Base-by-base conservation (phyloP, 2,329 filamentous ascomycete genomes). In the Fusarium cicatricum region DNA sequence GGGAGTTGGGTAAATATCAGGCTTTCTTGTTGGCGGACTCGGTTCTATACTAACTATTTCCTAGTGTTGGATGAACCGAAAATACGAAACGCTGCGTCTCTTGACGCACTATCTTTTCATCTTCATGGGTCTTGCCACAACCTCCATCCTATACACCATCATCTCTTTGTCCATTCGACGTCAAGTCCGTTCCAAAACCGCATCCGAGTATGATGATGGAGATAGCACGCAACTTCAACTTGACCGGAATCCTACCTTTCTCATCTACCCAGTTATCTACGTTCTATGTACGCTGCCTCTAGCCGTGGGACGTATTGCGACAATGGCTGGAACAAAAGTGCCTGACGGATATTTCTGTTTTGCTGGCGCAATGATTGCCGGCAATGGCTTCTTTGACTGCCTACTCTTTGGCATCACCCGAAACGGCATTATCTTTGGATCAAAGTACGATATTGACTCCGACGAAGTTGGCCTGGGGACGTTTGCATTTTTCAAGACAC, bases 251-350 rank as follows among this genome's bases (percentile, higher is more conserved):
- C 80, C 79, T 5, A 78, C 84, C 9, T 85, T 90, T 58, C 84
- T 89, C 26, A 78, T 89, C 8, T 91, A 91, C 56, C 88, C 88
- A 0, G 67, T 88, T 61, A 86, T 90, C 59, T 90, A 90, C 69
- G 80, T 89, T 7, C 64, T 88, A n/a, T 88, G 88, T 68, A 90
- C 88, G 0, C 78, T 87, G 0, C 88, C 88, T 0, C 77, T 91
- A 1, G 86, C 87, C 5, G 78, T 84, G 0, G 85, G 86, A 12
- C 83, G 88, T 55, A 86, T 90, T 66, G 81, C 82, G 14, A 81
- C 80, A 16, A 88, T 90, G 82, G 80, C 82, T 0, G 82, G 83
- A 1, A 72, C 76, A 10, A 43, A 74, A 0, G 77, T 86, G 4
- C 78, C 82, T 0, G 75, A 85, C 1, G 73, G 70, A 0, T 87